These are phyloP conservation scores for Phytophthora uliginosa DNA, from an alignment of 352 stramenopile species.

Conservation along the genomic window DNA sequence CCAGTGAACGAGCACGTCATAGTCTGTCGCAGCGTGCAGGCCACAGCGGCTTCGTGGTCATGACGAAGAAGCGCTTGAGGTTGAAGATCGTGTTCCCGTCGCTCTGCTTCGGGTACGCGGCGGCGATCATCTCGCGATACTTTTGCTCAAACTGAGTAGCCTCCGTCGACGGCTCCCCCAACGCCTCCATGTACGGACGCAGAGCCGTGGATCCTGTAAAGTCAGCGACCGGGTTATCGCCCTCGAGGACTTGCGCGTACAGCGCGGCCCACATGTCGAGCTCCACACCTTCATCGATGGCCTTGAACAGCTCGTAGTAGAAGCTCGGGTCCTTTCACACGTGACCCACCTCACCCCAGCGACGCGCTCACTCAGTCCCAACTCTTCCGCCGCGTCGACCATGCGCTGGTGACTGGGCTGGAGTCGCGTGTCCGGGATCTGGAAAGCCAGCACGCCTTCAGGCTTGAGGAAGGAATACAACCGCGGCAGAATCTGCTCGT, in stretches of 20 bases:
- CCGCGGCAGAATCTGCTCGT: constrained; percentile 50
- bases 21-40: not conserved
- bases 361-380: constrained; percentile 48
- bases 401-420: constrained; percentile 73
- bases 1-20: not conserved
- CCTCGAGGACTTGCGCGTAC: constrained; percentile 70
- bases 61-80: constrained; percentile 76
- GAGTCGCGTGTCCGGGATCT: constrained; percentile 70
- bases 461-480: constrained; percentile 70
- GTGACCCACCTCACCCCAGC: constrained; percentile 69
- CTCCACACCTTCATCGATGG: constrained; percentile 7
- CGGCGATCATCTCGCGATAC: constrained; percentile 65
- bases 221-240: constrained; percentile 72
- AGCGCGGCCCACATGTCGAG: constrained; percentile 72
- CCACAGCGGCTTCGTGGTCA: constrained; percentile 45
- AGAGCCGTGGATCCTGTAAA: constrained; percentile 75
- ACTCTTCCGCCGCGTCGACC: constrained; percentile 48
- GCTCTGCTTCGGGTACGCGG: constrained; percentile 61
- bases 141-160: constrained; percentile 52
- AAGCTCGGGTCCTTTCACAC: constrained; percentile 65
- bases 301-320: constrained; percentile 76
- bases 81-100: constrained; percentile 71
- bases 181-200: constrained; percentile 62
- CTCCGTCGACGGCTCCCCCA: constrained; percentile 38
- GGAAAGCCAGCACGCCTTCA: constrained; percentile 68